phyloP scores from a whole-genome alignment of 2,329 filamentous ascomycete genomes.

The Chaetomium sp. region DNA sequence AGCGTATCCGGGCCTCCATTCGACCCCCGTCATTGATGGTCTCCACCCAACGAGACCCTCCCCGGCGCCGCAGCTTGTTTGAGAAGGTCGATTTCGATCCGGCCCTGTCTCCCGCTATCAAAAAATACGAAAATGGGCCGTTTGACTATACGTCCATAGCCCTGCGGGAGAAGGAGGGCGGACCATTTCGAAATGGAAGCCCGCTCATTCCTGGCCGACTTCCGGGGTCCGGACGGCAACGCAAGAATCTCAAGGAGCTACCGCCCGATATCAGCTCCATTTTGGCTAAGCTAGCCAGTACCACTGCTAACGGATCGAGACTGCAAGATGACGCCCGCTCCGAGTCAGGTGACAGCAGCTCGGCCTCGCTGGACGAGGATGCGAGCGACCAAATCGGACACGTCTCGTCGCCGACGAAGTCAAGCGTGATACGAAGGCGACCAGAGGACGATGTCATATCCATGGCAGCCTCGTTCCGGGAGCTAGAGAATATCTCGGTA shows the following conservation, averaged over 20 bases:
- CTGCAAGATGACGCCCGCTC: constrained; percentile 47
- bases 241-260: constrained; percentile 43
- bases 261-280: constrained; percentile 44
- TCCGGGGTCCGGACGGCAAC: constrained; percentile 49
- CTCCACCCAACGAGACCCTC: constrained; percentile 33
- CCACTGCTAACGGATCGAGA: constrained; percentile 41
- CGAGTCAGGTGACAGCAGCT: constrained; percentile 53
- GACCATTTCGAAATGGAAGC: constrained; percentile 39
- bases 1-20: constrained; percentile 56
- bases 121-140: constrained; percentile 60
- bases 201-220: constrained; percentile 51
- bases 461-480: constrained; percentile 54
- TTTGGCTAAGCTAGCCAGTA: constrained; percentile 43
- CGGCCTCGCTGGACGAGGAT: constrained; percentile 56
- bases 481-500: constrained; percentile 51
- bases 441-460: constrained; percentile 58
- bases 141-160: constrained; percentile 51
- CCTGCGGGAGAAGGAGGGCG: constrained; percentile 37
- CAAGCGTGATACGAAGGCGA: constrained; percentile 47
- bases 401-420: constrained; percentile 53
- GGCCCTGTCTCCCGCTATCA: constrained; percentile 55
- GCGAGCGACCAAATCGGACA: constrained; percentile 54
- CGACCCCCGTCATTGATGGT: constrained; percentile 34
- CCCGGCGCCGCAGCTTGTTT: constrained; percentile 52
- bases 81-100: constrained; percentile 58